A percentile compares a stretch with the other conserved stretches of the same genome.
Conservation (phyloP, 108 stramenopile species). For the Fragilaria crotonensis region DNA sequence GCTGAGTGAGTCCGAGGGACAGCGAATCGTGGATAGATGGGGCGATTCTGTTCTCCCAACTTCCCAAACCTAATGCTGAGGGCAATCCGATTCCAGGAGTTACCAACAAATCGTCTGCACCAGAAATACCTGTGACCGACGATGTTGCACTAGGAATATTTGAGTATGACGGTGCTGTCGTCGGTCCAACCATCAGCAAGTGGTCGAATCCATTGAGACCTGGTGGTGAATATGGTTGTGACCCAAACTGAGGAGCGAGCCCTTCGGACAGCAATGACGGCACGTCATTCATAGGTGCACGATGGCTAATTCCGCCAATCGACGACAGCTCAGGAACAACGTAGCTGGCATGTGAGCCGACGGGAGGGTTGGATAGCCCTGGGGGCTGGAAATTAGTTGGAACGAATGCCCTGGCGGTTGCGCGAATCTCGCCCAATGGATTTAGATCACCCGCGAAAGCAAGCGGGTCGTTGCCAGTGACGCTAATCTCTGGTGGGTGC, state of each 20-base stretch:
- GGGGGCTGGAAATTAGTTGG: constrained; percentile 32
- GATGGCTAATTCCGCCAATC: neutral
- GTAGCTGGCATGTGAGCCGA: no score
- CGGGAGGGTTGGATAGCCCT: neutral
- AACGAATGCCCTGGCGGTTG: constrained; percentile 69
- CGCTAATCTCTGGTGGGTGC: neutral
- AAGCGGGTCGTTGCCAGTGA: neutral
- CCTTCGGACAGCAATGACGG: neutral
- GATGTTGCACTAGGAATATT: neutral
- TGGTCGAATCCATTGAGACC: neutral
- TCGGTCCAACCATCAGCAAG: neutral
- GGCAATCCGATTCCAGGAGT: neutral
- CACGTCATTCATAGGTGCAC: neutral
- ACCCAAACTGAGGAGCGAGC: neutral
- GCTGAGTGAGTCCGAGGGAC: neutral
- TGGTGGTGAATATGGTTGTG: neutral
- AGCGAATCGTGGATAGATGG: neutral
- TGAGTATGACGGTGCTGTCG: neutral
- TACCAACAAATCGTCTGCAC: neutral
- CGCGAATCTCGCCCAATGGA: constrained; percentile 59
- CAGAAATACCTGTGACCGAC: neutral
- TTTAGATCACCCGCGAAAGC: constrained; percentile 13
- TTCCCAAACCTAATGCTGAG: neutral
- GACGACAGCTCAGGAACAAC: neutral
- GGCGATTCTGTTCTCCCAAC: neutral